A percentile compares a stretch with the other conserved stretches of the same genome.
Conservation (phyloP, 1,139 yeast species). For the Yamadazyma atmosphaerica region DNA sequence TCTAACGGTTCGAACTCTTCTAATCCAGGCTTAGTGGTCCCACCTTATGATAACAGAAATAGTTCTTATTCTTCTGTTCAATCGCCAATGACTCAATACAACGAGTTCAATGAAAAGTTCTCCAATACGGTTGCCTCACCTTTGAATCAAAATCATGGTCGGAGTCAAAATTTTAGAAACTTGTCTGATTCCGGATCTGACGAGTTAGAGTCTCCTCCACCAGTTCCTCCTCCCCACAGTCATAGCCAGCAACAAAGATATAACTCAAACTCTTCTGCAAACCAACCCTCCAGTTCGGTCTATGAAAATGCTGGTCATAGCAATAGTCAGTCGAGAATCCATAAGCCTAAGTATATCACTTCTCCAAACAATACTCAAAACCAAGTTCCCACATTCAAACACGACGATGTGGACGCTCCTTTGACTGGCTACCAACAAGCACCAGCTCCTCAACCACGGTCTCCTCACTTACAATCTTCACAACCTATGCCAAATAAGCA, state of each 20-base stretch:
- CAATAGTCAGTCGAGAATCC: slow-evolving; percentile 10
- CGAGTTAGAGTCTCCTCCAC: slow-evolving; percentile 19
- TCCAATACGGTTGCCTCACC: slow-evolving; percentile 19
- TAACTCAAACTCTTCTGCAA: slow-evolving; percentile 9
- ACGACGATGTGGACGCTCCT: slow-evolving; percentile 12
- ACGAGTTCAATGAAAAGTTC: slow-evolving; percentile 52
- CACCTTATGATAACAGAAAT: slow-evolving; percentile 28
- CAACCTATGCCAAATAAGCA: slow-evolving; percentile 8
- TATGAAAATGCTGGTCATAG: slow-evolving; percentile 2
- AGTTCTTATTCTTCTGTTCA: slow-evolving; percentile 44
- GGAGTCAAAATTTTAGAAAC: slow-evolving; percentile 4
- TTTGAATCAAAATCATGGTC: neutral
- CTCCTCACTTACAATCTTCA: slow-evolving; percentile 2
- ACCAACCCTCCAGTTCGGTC: slow-evolving; percentile 5
- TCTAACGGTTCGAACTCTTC: slow-evolving; percentile 10
- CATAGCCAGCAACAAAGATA: slow-evolving; percentile 1
- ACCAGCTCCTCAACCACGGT: slow-evolving; percentile 5
- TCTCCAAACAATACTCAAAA: slow-evolving; percentile 40
- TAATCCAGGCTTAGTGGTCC: slow-evolving; percentile 21
- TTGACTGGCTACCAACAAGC: slow-evolving; percentile 14
- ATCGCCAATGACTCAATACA: slow-evolving; percentile 54
- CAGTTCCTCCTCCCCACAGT: slow-evolving; percentile 27
- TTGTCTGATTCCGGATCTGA: slow-evolving; percentile 15
- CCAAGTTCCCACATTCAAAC: slow-evolving; percentile 19
- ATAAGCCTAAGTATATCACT: slow-evolving; percentile 34